A percentile compares a stretch with the other conserved stretches of the same genome.
phyloP scores from a whole-genome alignment of 1,284 basidiomycete species.

The Rugiboletus extremiorientalis region DNA sequence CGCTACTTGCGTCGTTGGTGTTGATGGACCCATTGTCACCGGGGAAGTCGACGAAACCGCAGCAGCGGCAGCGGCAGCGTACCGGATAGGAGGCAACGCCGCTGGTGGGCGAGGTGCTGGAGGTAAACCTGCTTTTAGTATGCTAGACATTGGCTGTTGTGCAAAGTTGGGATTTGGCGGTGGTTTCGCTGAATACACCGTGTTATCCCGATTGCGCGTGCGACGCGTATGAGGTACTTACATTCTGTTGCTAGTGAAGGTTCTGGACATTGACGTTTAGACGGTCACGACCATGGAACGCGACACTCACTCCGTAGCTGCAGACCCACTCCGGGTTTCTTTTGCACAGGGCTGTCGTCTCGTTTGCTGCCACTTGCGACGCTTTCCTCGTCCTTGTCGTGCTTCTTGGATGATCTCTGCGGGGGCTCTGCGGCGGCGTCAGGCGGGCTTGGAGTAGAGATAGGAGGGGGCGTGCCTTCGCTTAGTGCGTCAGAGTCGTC shows the following conservation, averaged over 20 bases:
- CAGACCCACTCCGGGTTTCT: constrained; percentile 64
- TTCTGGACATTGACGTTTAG: constrained; percentile 35
- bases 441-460: neutral
- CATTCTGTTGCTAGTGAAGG: constrained; percentile 48
- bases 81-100: constrained; percentile 82
- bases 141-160: constrained; percentile 78
- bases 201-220: constrained; percentile 18
- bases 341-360: constrained; percentile 75
- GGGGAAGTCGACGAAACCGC: constrained; percentile 52
- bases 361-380: constrained; percentile 63
- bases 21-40: constrained; percentile 30
- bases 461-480: constrained; percentile 52
- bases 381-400: constrained; percentile 79
- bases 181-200: constrained; percentile 59
- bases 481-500: constrained; percentile 71
- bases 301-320: constrained; percentile 62
- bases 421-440: constrained; percentile 50
- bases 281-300: neutral
- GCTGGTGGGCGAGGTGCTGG: constrained; percentile 52
- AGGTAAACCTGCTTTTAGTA: constrained; percentile 68
- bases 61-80: constrained; percentile 90
- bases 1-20: constrained; percentile 39
- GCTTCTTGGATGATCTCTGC: constrained; percentile 69
- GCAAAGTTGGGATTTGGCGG: constrained; percentile 81
- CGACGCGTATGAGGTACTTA: constrained; percentile 35